Percentiles rank a stretch among this genome's conserved stretches.
phyloP scores from a whole-genome alignment of 2,329 filamentous ascomycete genomes.

The Pestalotiopsis sp. region DNA sequence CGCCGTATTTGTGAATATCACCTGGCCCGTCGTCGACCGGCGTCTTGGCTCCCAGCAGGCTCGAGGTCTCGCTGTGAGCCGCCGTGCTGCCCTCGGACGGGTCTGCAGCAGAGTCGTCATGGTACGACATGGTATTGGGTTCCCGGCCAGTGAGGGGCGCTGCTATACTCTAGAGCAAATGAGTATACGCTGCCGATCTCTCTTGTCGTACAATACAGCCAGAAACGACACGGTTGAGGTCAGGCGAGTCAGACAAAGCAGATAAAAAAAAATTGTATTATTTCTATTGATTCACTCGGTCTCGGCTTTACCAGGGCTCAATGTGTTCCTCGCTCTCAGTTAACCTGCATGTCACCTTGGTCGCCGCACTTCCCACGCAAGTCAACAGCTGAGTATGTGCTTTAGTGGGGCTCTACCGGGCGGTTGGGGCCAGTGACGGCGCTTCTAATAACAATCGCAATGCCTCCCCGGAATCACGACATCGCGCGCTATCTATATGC shows the following conservation, averaged over 20 bases:
- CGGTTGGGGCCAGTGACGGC: not conserved
- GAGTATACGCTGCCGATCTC: not conserved
- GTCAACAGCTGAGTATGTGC: not conserved
- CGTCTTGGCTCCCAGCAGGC: not conserved
- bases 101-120: not conserved
- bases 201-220: too few species aligned
- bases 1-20: constrained; percentile 8
- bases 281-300: too few species aligned
- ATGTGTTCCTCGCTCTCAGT: not conserved
- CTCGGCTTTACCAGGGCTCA: too few species aligned
- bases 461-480: not conserved
- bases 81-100: not conserved
- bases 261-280: too few species aligned
- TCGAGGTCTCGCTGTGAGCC: not conserved
- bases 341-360: not conserved
- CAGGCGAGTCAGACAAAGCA: too few species aligned
- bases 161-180: not conserved
- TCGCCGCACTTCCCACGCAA: not conserved
- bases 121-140: not conserved
- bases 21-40: not conserved
- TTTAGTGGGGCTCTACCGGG: not conserved
- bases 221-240: too few species aligned
- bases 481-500: constrained; percentile 1
- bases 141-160: too few species aligned
- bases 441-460: constrained; percentile 1